phyloP scores from a whole-genome alignment of 2,329 filamentous ascomycete species.

The Colletotrichum cereale region DNA sequence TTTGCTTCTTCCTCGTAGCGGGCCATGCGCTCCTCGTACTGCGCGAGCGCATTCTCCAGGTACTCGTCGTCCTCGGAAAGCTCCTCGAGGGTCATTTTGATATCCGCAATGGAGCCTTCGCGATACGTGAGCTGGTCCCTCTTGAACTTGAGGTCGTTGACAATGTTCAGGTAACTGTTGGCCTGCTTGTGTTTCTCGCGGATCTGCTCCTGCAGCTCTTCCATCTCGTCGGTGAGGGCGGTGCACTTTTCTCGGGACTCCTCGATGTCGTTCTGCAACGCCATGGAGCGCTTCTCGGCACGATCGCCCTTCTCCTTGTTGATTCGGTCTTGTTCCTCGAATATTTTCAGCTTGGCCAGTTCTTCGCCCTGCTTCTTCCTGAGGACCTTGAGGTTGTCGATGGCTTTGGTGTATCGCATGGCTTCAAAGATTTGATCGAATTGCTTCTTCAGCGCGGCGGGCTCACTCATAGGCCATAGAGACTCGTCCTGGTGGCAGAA shows the following conservation, averaged over 20 bases:
- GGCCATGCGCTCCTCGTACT: conserved; percentile 82
- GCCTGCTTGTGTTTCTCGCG: conserved; percentile 79
- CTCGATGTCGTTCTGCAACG: conserved; percentile 76
- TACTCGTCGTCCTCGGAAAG: conserved; percentile 83
- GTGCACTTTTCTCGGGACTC: conserved; percentile 69
- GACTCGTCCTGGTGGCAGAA: conserved; percentile 99
- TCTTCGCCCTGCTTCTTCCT: conserved; percentile 86
- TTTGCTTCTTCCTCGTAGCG: conserved; percentile 74
- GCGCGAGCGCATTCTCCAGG: conserved; percentile 76
- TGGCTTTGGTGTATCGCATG: conserved; percentile 95
- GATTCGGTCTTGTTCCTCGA: conserved; percentile 81
- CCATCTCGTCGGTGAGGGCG: conserved; percentile 70
- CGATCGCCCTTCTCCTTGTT: conserved; percentile 88
- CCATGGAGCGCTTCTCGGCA: conserved; percentile 73
- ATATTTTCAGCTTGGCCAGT: conserved; percentile 77
- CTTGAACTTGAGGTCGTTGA: conserved; percentile 82
- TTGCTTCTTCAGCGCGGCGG: conserved; percentile 85
- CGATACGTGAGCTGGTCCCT: conserved; percentile 79
- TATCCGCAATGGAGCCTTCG: conserved; percentile 76
- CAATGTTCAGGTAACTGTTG: conserved; percentile 78
- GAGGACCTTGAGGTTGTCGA: conserved; percentile 91
- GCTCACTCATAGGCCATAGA: conserved; percentile 95
- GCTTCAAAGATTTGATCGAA: conserved; percentile 99
- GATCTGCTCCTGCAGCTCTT: conserved; percentile 68
- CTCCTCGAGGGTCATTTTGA: conserved; percentile 80